phyloP scores from a whole-genome alignment of 169 alveolate genomes.

The Plasmodium fragile region DNA sequence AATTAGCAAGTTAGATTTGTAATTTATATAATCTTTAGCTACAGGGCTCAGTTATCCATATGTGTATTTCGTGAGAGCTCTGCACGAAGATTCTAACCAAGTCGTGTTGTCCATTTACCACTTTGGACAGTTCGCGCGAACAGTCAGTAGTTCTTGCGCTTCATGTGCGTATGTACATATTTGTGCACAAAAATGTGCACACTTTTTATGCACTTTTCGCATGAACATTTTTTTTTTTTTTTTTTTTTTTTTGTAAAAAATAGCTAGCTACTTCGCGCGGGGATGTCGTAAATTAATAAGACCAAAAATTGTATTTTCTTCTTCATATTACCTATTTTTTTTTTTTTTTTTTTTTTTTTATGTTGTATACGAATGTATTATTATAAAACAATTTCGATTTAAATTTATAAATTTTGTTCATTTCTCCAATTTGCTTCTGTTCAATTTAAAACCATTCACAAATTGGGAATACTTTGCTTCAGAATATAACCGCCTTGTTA shows the following conservation, averaged over 20 bases:
- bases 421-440: background rate
- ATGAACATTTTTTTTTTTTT: slow-evolving; percentile 17
- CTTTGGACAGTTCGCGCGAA: background rate
- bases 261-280: background rate
- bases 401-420: slow-evolving; percentile 31
- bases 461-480: background rate
- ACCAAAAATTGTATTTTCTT: slow-evolving; percentile 7
- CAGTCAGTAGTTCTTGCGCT: background rate
- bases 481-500: background rate
- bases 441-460: slow-evolving; percentile 10
- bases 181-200: background rate
- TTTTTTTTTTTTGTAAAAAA: slow-evolving; percentile 26
- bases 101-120: background rate
- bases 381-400: slow-evolving; percentile 37
- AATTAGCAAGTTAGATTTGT: slow-evolving; percentile 12
- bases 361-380: background rate
- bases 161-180: slow-evolving; percentile 5
- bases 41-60: background rate
- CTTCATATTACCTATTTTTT: background rate
- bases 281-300: background rate
- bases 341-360: slow-evolving; percentile 29
- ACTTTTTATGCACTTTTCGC: background rate
- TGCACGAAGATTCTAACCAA: background rate
- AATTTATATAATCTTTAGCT: slow-evolving; percentile 12
- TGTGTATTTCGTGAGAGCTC: background rate